A percentile compares a stretch with the other conserved stretches of the same genome.
These are phyloP conservation scores for Trypanosoma melophagium DNA, from an alignment of 208 protist species.

Conservation along the genomic window DNA sequence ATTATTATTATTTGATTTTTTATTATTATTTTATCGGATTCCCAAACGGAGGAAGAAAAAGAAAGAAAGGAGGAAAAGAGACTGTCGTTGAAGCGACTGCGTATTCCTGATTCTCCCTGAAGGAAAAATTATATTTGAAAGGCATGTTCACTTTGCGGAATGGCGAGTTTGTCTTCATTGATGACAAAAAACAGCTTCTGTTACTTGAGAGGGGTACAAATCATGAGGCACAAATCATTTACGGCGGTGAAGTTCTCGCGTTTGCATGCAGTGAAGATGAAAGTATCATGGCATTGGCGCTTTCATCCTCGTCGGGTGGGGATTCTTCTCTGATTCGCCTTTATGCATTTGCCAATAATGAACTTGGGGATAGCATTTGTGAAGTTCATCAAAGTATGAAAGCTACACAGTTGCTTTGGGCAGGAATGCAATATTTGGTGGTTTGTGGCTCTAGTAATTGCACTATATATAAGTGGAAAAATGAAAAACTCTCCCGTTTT, in stretches of 20 bases:
- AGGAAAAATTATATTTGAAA: constrained; percentile 1
- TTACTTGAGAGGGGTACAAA: constrained; percentile 20
- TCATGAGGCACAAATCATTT: constrained; percentile 32
- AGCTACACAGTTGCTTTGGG: constrained; percentile 50
- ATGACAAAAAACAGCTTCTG: constrained; percentile 11
- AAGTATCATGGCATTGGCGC: constrained; percentile 28
- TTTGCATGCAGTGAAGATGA: constrained; percentile 35
- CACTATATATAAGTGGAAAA: constrained; percentile 38
- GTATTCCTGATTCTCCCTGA: constrained; percentile 1
- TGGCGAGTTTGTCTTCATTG: constrained; percentile 22
- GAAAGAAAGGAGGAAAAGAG: background rate
- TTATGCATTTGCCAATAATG: constrained; percentile 36
- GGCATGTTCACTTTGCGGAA: constrained; percentile 24
- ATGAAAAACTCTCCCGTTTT: constrained; percentile 34
- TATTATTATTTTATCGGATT: background rate
- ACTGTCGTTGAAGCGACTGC: background rate
- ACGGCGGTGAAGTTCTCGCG: constrained; percentile 34
- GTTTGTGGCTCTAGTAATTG: constrained; percentile 25
- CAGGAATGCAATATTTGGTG: constrained; percentile 34
- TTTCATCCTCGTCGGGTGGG: constrained; percentile 1
- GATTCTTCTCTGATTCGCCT: constrained; percentile 31
- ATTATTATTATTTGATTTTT: constrained; percentile 11
- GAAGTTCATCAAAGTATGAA: constrained; percentile 43
- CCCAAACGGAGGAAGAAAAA: background rate
- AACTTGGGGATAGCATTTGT: constrained; percentile 48